Conservation (phyloP, 192 early-diverging fungal genomes). For the Phlyctochytrium planicorne region DNA sequence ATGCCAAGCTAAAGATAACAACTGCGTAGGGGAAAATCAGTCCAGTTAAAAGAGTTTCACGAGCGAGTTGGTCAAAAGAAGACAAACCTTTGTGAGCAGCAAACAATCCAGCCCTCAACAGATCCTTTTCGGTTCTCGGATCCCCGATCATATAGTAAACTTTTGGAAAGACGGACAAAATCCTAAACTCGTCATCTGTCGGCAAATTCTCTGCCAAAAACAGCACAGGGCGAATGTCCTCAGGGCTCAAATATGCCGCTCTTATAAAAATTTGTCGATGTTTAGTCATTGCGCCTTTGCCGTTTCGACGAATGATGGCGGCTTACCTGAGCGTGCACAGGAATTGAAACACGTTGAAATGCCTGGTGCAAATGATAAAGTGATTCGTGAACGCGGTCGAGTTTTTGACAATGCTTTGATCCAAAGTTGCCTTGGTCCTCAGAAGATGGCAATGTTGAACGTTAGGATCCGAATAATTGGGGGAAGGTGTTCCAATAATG, state of each 20-base stretch:
- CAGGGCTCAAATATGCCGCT: constrained; percentile 25
- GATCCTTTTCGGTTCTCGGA: constrained; percentile 33
- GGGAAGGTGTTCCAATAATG: neutral
- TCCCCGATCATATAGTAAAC: constrained; percentile 43
- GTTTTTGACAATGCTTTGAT: constrained; percentile 3
- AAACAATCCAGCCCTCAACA: no score
- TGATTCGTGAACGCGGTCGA: constrained; percentile 19
- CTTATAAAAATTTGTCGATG: no score
- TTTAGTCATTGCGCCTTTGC: no score
- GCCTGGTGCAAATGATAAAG: constrained; percentile 38
- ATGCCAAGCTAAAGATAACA: constrained; percentile 18
- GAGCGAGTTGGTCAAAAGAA: no score
- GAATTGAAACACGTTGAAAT: constrained; percentile 43
- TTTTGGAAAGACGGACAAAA: constrained; percentile 33
- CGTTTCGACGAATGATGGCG: no score
- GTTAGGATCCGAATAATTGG: constrained; percentile 15
- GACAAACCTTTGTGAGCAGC: no score
- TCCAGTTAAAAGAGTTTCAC: neutral
- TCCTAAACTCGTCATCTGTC: constrained; percentile 30
- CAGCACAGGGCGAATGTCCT: constrained; percentile 35
- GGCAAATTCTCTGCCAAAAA: constrained; percentile 31
- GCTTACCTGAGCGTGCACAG: constrained; percentile 45
- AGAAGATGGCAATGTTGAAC: constrained; percentile 13
- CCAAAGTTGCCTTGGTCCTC: neutral
- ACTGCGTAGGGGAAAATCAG: no score